Percentiles rank a stretch among this genome's conserved stretches.
These are phyloP conservation scores for Lycium ferocissimum DNA, from an alignment of 257 asterid genomes.

Conservation along the genomic window DNA sequence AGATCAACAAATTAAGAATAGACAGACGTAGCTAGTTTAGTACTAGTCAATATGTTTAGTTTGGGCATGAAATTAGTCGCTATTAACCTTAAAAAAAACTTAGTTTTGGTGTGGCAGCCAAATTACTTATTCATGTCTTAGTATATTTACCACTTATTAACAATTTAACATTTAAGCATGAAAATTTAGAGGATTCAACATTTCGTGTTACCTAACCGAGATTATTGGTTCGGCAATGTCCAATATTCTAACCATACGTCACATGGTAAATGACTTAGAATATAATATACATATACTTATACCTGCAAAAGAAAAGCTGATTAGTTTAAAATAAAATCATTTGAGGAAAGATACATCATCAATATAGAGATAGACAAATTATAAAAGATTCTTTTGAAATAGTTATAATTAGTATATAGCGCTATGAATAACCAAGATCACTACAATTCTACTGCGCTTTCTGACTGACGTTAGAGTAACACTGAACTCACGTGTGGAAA, in stretches of 20 bases:
- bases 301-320: neutral
- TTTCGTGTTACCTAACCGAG: neutral
- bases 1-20: conserved; percentile 24
- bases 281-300: no score
- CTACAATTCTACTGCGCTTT: neutral
- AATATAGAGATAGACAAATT: neutral
- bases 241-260: no score
- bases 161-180: no score
- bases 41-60: neutral
- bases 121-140: neutral
- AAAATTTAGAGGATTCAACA: no score
- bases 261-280: neutral
- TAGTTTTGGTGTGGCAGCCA: neutral
- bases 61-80: neutral
- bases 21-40: neutral
- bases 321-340: neutral
- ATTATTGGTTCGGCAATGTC: no score
- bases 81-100: neutral
- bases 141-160: no score
- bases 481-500: neutral
- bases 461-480: neutral
- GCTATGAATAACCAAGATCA: neutral
- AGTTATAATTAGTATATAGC: neutral
- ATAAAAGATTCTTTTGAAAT: neutral
- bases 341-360: neutral